A percentile compares a stretch with the other conserved stretches of the same genome.
Evolutionary conservation across 169 alveolate species (phyloP).

Genomic region (Plasmodium gallinaceum): DNA sequence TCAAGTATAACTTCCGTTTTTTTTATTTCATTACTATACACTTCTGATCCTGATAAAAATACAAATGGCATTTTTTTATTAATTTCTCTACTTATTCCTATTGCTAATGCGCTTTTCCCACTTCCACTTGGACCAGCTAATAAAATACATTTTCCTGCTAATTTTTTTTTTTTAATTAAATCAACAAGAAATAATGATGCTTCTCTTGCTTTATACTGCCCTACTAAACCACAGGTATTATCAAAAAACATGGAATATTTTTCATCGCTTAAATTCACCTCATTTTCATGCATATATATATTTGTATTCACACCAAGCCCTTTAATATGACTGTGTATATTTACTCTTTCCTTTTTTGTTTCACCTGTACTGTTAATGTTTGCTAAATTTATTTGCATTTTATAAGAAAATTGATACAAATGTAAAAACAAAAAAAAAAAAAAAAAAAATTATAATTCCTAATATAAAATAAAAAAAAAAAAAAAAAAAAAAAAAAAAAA

Average conservation of each 20-base stretch:
- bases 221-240: conserved; percentile 95
- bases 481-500: conserved; percentile 2
- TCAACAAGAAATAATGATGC: conserved; percentile 99
- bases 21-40: conserved; percentile 98
- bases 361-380: conserved; percentile 43
- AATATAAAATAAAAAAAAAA: conserved; percentile 6
- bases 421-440: too few relatives aligned
- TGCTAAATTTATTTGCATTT: conserved; percentile 51
- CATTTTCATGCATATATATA: conserved; percentile 73
- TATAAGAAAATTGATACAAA: background rate
- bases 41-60: conserved; percentile 99
- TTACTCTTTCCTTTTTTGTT: conserved; percentile 90
- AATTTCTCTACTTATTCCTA: conserved; percentile 98
- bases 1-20: conserved; percentile 99
- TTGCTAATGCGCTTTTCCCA: conserved; percentile 99
- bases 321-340: conserved; percentile 98
- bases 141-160: conserved; percentile 95
- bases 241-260: conserved; percentile 80
- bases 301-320: conserved; percentile 98
- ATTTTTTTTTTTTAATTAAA: conserved; percentile 96
- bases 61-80: conserved; percentile 99
- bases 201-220: conserved; percentile 99
- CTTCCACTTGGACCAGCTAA: conserved; percentile 98
- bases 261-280: conserved; percentile 74
- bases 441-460: background rate